Base-by-base conservation (phyloP, 108 stramenopile species). In the Discostella pseudostelligera region DNA sequence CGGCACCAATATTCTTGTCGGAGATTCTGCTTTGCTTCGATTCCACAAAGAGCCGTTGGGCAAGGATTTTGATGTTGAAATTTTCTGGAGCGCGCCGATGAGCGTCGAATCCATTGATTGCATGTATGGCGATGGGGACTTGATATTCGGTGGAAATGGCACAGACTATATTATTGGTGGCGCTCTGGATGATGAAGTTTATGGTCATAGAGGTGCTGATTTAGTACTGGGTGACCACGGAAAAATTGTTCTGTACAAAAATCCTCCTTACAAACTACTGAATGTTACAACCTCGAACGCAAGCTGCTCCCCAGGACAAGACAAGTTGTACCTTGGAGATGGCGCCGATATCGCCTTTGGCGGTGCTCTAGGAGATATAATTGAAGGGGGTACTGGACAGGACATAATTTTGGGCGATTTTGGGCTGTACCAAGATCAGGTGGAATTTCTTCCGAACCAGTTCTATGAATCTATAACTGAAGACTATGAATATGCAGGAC, bases 291-390 rank as follows among this genome's bases (percentile, higher is more conserved):
- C 67, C 14, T 24, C 26, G 19, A 2, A 40, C 1, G 53, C 59
- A 3, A 48, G 11, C 16, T 75, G 74, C 46, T 19, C 74, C 17
- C 64, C 64, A n/a, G 74, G 74, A 12, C 19, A 35, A 20, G 74
- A 75, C 43, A 45, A 24, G 5, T 68, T 75, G 14, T 26, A 61
- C n/a, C 56, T 75, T 3, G 74, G 74, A 0, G 36, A 14, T 37
- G 67, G 67, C 7, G 49, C 67, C 36, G 74, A 75, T 28, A 68
- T 75, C 58, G 74, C 67, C 8, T 75, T 75, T 68, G 74, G 74
- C 17, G 74, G 74, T 21, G 67, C 67, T 19, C 24, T 39, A 36
- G 42, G 42, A 24, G 74, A 75, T 37, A 46, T 39, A 14, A 75
- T 75, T 12, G 39, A 62, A 20, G 74, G 74, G 9, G 56, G 60